Base-by-base conservation (phyloP, 257 asterid genomes). In the Gynochthodes officinalis region DNA sequence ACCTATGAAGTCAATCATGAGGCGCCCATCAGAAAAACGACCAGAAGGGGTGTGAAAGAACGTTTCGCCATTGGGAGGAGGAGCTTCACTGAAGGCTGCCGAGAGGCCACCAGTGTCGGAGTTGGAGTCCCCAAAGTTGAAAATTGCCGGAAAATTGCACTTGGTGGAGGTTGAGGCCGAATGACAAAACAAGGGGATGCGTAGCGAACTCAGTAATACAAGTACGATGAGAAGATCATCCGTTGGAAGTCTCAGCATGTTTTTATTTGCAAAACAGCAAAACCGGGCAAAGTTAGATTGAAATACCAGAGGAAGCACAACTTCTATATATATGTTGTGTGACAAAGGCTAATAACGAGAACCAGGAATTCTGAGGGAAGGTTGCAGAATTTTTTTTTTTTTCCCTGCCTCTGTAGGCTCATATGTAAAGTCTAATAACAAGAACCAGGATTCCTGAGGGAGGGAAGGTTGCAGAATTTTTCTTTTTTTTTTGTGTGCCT, bases 21-120 rank as follows among this genome's bases (percentile, higher is more conserved):
- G 87, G 42, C 95, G 91, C 28, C 97, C 97, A 58, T 91, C 93
- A 39, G 76, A 84, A 53, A 70, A 88, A 15, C 93, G 87, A 9
- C 96, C 93, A 14, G 87, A 80, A 0, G 97, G 90, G 66, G 82
- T 43, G 48, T 74, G 87, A 63, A 92, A 92, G 80, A 55, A 88
- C 0, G 94, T 81, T 42, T 84, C 84, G 0, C 96, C 96, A 25
- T 87, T 67, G 69, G 98, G 96, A 44, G 83, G 77, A 10, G 85
- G 84, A 35, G 90, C 89, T 75, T 87, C 92, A 39, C 90, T 86
- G 21, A 88, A 90, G 12, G 86, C 92, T 0, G 96, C 96, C 0
- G 98, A 89, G 23, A 89, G 76, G 7, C 94, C 96, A 66, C 96
- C 98, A 16, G 98, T 92, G 73, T 92, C 96, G 30, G 98, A 90